Conservation (phyloP, 23 red algal genomes). For the Chondrus crispus region DNA sequence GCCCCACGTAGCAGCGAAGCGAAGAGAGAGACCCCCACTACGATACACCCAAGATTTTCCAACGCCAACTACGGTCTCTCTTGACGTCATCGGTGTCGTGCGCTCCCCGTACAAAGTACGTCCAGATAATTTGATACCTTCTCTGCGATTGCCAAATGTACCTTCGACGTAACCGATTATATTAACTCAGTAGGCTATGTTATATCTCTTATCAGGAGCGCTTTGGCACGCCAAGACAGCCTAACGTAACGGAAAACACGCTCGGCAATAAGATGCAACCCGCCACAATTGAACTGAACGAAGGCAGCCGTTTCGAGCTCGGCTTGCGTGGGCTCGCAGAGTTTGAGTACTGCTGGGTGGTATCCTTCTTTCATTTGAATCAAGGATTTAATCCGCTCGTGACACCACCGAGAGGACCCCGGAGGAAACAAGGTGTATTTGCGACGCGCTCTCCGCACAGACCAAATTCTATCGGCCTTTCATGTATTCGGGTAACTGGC, state of each 20-base stretch:
- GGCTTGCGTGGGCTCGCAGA: slow-evolving; percentile 57
- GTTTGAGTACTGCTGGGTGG: slow-evolving; percentile 69
- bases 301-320: slow-evolving; percentile 14
- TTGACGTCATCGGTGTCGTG: slow-evolving; percentile 44
- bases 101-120: slow-evolving; percentile 64
- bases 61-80: slow-evolving; percentile 7
- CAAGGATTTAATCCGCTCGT: slow-evolving; percentile 70
- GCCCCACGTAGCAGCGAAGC: slow-evolving; percentile 27
- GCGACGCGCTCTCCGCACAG: slow-evolving; percentile 74
- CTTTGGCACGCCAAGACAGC: slow-evolving; percentile 76
- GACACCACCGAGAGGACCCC: slow-evolving; percentile 55
- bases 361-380: slow-evolving; percentile 76
- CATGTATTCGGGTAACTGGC: slow-evolving; percentile 41
- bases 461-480: slow-evolving; percentile 68
- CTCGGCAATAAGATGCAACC: slow-evolving; percentile 64
- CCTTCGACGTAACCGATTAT: too few species aligned
- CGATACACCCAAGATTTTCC: slow-evolving; percentile 44
- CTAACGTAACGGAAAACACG: slow-evolving; percentile 52
- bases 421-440: slow-evolving; percentile 63
- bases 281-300: slow-evolving; percentile 38
- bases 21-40: slow-evolving; percentile 42
- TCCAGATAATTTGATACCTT: too few species aligned
- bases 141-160: too few species aligned
- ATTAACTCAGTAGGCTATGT: too few species aligned
- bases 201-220: slow-evolving; percentile 80